Evolutionary conservation across 805 yeast species (phyloP), one percentile per base, ranked within the genome.

Genomic region (Cyberlindnera samutprakarnensis): DNA sequence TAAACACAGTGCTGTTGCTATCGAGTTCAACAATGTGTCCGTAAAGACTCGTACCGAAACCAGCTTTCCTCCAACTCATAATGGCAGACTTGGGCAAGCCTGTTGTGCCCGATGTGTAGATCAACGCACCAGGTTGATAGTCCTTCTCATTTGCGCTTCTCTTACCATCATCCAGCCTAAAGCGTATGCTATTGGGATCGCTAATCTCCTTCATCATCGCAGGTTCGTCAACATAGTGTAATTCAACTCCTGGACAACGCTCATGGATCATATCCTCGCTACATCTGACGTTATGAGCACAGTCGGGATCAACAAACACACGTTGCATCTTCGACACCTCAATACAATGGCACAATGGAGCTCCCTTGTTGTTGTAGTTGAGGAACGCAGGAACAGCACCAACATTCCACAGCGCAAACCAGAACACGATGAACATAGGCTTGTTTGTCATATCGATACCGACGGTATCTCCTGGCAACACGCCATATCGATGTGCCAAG

Each of bases 81-180:
- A 83, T 80, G 2, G 95, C 96, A 5, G 96, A 82, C 56, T 88
- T 88, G 12, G 97, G 96, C 39, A 88, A 61, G 1, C 96, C 96
- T 0, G 96, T 85, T 6, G 96, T 90, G 24, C 97, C 97, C 0
- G 95, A 83, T 1, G 97, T 88, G 56, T 79, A 88, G 31, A 88
- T 84, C 43, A 84, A 67, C 42, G 78, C 70, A 14, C 82, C 78
- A 4, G 90, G 70, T 34, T 74, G 70, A 43, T 64, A 71, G 51
- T 78, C 80, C 10, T 64, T 56, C 31, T 75, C 75, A 7, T 57
- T 57, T 7, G 73, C 70, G 42, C 82, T 71, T 56, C 95, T 71
- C 8, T 72, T 57, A 7, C 57, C 44, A 44, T 77, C 76, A 0
- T 64, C 57, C 35, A 78, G 74, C 50, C 88, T 57, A 49, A 72